These are phyloP conservation scores for Tanacetum coccineum DNA, from an alignment of 129 eudicot species.

Conservation along the genomic window DNA sequence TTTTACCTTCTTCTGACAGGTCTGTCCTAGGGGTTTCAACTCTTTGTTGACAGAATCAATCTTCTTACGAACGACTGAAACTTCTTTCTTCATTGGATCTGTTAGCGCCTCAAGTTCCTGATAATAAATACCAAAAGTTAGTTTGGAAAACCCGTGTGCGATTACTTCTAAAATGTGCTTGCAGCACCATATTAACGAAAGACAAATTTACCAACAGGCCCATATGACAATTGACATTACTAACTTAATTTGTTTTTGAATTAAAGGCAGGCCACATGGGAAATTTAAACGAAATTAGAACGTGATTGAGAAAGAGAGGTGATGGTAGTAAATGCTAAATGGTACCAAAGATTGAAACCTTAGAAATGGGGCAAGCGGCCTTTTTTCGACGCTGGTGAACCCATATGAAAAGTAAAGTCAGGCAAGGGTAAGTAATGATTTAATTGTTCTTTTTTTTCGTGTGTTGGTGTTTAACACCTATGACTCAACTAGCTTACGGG, in stretches of 20 bases:
- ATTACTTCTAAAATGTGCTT: too few relatives aligned
- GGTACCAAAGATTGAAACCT: slow-evolving; percentile 25
- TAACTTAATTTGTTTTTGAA: not conserved
- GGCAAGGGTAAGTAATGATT: slow-evolving; percentile 2
- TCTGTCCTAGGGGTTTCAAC: slow-evolving; percentile 77
- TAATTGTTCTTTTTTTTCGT: not conserved
- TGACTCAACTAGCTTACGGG: slow-evolving; percentile 4
- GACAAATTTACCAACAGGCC: not conserved
- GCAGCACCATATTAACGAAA: not conserved
- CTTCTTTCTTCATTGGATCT: slow-evolving; percentile 96
- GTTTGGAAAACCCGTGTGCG: not conserved
- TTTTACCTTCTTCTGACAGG: slow-evolving; percentile 89
- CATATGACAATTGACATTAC: not conserved
- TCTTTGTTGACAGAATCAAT: slow-evolving; percentile 83
- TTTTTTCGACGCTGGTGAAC: slow-evolving; percentile 9
- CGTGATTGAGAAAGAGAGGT: slow-evolving; percentile 8
- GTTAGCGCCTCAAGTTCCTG: slow-evolving; percentile 88
- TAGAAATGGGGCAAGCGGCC: slow-evolving; percentile 5
- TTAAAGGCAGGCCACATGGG: slow-evolving; percentile 3
- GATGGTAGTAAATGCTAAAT: slow-evolving; percentile 28
- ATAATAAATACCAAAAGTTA: not conserved
- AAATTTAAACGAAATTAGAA: slow-evolving; percentile 7
- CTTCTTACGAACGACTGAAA: slow-evolving; percentile 76
- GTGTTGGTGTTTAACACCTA: not conserved
- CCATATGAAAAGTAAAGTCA: not conserved